Percentiles rank a stretch among this genome's conserved stretches.
Conservation (phyloP, 192 early-diverging fungal genomes). For the Coemansia sp. region DNA sequence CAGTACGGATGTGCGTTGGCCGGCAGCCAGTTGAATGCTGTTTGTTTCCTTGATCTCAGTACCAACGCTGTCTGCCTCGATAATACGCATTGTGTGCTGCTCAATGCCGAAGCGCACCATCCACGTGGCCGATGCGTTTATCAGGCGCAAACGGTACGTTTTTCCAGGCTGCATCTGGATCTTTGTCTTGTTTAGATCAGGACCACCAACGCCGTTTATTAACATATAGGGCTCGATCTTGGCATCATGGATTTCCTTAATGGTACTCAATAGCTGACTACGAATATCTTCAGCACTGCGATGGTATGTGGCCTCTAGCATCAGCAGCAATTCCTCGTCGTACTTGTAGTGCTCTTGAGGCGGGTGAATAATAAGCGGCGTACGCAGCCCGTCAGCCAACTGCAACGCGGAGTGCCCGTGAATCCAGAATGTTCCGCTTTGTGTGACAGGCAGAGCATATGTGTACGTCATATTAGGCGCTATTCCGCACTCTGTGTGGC, state of each 20-base stretch:
- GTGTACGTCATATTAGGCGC: too few species aligned
- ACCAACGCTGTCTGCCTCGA: slow-evolving; percentile 80
- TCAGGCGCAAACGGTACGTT: slow-evolving; percentile 78
- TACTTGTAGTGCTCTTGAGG: slow-evolving; percentile 62
- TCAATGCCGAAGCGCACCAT: slow-evolving; percentile 79
- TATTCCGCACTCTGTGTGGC: slow-evolving; percentile 70
- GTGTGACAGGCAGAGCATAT: slow-evolving; percentile 66
- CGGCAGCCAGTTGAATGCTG: slow-evolving; percentile 65
- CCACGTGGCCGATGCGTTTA: slow-evolving; percentile 73
- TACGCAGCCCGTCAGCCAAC: slow-evolving; percentile 81
- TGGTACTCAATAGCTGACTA: slow-evolving; percentile 61
- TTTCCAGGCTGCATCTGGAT: too few species aligned
- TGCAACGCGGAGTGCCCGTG: slow-evolving; percentile 73
- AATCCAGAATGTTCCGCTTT: slow-evolving; percentile 88
- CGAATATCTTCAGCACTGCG: slow-evolving; percentile 56
- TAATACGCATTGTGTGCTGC: slow-evolving; percentile 72
- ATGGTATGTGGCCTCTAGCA: slow-evolving; percentile 76
- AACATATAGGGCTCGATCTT: slow-evolving; percentile 45
- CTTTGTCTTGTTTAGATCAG: slow-evolving; percentile 75
- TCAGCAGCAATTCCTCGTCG: slow-evolving; percentile 68
- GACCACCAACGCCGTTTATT: slow-evolving; percentile 65
- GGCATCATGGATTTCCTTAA: slow-evolving; percentile 18
- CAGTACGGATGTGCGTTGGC: slow-evolving; percentile 80
- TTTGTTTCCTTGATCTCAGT: slow-evolving; percentile 60
- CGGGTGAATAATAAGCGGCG: slow-evolving; percentile 68